These are phyloP conservation scores for Bipolaris sorokiniana DNA, from an alignment of 2,329 filamentous ascomycete species.

Conservation along the genomic window DNA sequence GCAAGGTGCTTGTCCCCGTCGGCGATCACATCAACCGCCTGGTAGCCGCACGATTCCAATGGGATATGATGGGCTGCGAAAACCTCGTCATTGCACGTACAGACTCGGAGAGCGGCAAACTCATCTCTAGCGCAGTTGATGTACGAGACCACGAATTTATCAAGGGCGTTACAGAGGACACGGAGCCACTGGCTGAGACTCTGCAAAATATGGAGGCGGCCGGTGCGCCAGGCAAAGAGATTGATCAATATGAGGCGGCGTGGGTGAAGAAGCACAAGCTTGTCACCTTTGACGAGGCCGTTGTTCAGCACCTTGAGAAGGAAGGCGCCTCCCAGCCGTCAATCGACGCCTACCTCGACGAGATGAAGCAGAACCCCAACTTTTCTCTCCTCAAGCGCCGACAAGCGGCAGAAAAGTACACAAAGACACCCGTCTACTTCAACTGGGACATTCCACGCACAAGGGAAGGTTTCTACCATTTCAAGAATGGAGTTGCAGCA, in stretches of 20 bases:
- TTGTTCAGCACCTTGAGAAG: slow-evolving; percentile 72
- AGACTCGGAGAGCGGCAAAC: slow-evolving; percentile 90
- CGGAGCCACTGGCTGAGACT: slow-evolving; percentile 83
- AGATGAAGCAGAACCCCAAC: slow-evolving; percentile 69
- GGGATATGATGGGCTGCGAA: slow-evolving; percentile 97
- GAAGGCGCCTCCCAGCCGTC: slow-evolving; percentile 68
- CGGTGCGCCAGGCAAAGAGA: slow-evolving; percentile 78
- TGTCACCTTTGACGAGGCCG: slow-evolving; percentile 90
- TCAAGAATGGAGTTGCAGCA: slow-evolving; percentile 79
- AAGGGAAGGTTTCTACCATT: slow-evolving; percentile 93
- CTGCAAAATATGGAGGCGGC: slow-evolving; percentile 86
- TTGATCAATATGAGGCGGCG: slow-evolving; percentile 81
- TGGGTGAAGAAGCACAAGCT: slow-evolving; percentile 90
- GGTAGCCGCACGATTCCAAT: slow-evolving; percentile 90
- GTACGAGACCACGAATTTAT: slow-evolving; percentile 97
- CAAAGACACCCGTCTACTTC: slow-evolving; percentile 75
- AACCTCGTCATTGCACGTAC: slow-evolving; percentile 94
- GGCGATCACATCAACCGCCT: slow-evolving; percentile 97
- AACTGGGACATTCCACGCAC: slow-evolving; percentile 92
- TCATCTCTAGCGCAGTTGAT: slow-evolving; percentile 90
- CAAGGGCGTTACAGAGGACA: slow-evolving; percentile 79
- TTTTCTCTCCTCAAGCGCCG: slow-evolving; percentile 81
- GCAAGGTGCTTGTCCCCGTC: slow-evolving; percentile 92
- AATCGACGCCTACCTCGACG: slow-evolving; percentile 70
- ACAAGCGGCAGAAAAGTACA: slow-evolving; percentile 70